Evolutionary conservation across 257 asterid species (phyloP), one percentile per base, ranked within the genome.

Genomic region (Ophiorrhiza pumila): DNA sequence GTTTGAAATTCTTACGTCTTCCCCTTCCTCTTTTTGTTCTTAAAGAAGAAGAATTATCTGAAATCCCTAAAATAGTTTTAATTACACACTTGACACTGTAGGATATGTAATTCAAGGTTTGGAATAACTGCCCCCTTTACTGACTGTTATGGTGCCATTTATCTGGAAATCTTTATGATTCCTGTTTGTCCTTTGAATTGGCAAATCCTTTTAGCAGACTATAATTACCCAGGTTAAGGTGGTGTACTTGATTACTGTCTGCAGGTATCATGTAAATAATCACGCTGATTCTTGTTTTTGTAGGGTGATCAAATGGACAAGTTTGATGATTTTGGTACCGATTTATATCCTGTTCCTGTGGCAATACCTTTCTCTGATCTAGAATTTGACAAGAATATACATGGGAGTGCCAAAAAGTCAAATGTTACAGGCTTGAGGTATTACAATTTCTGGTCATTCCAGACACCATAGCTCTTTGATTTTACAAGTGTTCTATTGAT

Each of bases 361-460:
- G 74, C 82, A 65, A 66, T 76, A 41, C 85, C 78, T 46, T 68
- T 70, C 42, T 83, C 73, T 68, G 77, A 79, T 75, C 72, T 73
- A 49, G 91, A 72, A 64, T 50, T 76, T 52, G 86, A 80, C 43
- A 62, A 76, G 43, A 77, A 78, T 60, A 80, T 74, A 69, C 63
- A 49, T 50, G 64, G 37, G 66, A 81, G 49, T 59, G 82, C 52
- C 71, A 81, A 77, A 56, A 81, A 78, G 72, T 80, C 80, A 61
- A 80, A 74, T 18, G 50, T 58, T 75, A 69, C 79, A 61, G 81
- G 79, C 67, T 78, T 77, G 71, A 89, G 97, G 96, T 91, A 87
- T 73, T 34, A 42, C 29, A 23, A 53, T 50, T 69, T 20, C 22
- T 9, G 52, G 15, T 52, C 35, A 65, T 58, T 65, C 18, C 12